These are phyloP conservation scores for Neurospora sp. DNA, from an alignment of 495 filamentous ascomycete genomes.

Conservation along the genomic window DNA sequence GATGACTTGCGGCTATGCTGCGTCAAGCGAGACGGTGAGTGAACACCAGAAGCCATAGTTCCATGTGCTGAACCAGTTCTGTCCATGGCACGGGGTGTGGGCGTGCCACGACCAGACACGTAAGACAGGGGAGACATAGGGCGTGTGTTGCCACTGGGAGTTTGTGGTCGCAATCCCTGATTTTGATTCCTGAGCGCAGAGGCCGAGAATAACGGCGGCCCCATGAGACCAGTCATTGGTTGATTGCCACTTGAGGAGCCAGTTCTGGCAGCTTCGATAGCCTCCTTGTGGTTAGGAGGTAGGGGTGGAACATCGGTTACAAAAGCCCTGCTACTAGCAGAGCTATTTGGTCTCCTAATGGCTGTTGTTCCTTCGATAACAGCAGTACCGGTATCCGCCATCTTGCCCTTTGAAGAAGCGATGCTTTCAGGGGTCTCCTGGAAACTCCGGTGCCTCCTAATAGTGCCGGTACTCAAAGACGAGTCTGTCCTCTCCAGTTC, in stretches of 20 bases:
- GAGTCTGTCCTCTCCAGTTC: constrained; percentile 14
- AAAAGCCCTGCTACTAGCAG: constrained; percentile 45
- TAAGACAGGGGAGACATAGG: constrained; percentile 29
- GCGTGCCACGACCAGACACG: constrained; percentile 23
- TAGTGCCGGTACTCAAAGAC: constrained; percentile 18
- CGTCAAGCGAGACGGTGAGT: constrained; percentile 29
- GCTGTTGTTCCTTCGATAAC: constrained; percentile 15
- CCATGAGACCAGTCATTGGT: constrained; percentile 53
- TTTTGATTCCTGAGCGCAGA: constrained; percentile 52
- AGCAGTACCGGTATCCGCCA: constrained; percentile 14
- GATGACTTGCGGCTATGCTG: constrained; percentile 60
- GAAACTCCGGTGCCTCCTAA: constrained; percentile 26
- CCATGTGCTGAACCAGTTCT: constrained; percentile 24
- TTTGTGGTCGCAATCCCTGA: constrained; percentile 52
- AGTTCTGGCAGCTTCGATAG: constrained; percentile 66
- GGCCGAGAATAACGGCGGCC: constrained; percentile 73
- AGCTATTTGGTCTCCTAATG: constrained; percentile 53
- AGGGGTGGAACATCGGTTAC: constrained; percentile 51
- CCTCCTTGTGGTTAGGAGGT: constrained; percentile 70
- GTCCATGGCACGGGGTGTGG: constrained; percentile 27
- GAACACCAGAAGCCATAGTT: constrained; percentile 21
- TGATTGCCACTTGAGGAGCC: constrained; percentile 37
- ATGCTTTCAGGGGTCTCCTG: constrained; percentile 31
- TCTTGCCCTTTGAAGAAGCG: constrained; percentile 24
- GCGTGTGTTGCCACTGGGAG: constrained; percentile 42